Percentiles rank a stretch among this genome's conserved stretches.
Evolutionary conservation across 306 rosid genomes (phyloP).

Genomic region (Glycine soja): DNA sequence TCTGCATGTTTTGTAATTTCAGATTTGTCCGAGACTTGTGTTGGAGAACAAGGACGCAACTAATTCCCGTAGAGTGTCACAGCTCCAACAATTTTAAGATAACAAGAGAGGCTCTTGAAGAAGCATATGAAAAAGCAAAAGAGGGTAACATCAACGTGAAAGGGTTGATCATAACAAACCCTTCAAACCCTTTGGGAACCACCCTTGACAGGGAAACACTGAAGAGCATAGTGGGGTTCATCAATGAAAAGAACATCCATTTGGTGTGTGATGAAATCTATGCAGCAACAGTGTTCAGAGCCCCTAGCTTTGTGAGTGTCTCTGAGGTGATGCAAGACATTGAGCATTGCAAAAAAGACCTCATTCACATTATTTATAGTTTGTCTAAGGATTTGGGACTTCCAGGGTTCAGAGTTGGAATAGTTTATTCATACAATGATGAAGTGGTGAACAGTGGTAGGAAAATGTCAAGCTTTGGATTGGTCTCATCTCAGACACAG

Average conservation of each 20-base stretch:
- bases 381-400: slow-evolving; percentile 92
- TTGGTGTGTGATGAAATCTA: slow-evolving; percentile 91
- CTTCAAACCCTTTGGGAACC: slow-evolving; percentile 89
- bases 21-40: slow-evolving; percentile 79
- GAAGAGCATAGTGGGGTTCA: slow-evolving; percentile 64
- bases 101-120: slow-evolving; percentile 73
- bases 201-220: slow-evolving; percentile 66
- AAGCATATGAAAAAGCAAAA: slow-evolving; percentile 66
- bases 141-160: slow-evolving; percentile 63
- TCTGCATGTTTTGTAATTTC: slow-evolving; percentile 27
- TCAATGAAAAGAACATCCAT: slow-evolving; percentile 74
- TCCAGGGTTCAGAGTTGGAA: slow-evolving; percentile 87
- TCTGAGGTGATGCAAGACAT: slow-evolving; percentile 65
- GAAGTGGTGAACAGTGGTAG: slow-evolving; percentile 61
- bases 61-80: slow-evolving; percentile 75
- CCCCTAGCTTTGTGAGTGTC: slow-evolving; percentile 61
- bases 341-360: slow-evolving; percentile 58
- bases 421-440: slow-evolving; percentile 84
- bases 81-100: slow-evolving; percentile 74
- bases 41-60: slow-evolving; percentile 76
- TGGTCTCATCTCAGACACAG: slow-evolving; percentile 85
- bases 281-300: slow-evolving; percentile 67
- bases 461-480: slow-evolving; percentile 89
- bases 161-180: slow-evolving; percentile 85
- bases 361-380: slow-evolving; percentile 80